Evolutionary conservation across 2,329 filamentous ascomycete species (phyloP), one percentile per base, ranked within the genome.

Genomic region (Nemania sp.): DNA sequence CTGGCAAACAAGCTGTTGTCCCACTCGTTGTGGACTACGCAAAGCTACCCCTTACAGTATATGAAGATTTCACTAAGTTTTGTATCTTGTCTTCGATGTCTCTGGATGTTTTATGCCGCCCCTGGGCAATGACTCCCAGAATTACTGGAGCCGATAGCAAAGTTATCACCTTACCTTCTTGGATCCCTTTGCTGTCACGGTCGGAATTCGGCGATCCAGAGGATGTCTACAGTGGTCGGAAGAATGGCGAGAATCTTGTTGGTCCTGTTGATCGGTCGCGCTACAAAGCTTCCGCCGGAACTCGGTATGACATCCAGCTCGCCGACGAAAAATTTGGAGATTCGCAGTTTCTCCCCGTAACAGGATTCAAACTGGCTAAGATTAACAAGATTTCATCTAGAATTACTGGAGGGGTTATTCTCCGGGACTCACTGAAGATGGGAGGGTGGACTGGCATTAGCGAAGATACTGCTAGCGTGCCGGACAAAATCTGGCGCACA

Each of bases 21-120:
- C 3, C 11, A 43, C 40, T 42, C 18, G 6, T 37, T 29, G 40
- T 17, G 18, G 4, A 54, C n/a, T 54, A 54, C 13, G 17, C 35
- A 9, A 46, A 49, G 17, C 15, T 45, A 25, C 56, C 52, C 1
- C 45, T 60, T 17, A 39, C 35, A 11, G 62, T 69, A 1, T 70
- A 69, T 43, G 59, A 55, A 3, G 53, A 63, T 13, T 70, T 69
- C 17, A 49, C 69, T 1, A 20, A 57, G 18, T 68, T 60, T 40
- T 50, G 59, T 6, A 53, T 65, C 5, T 11, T 37, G 5, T 59
- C 46, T 3, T 65, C 56, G 3, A 46, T 46, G 3, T 65, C 64
- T 1, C 49, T 71, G 1, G 69, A 71, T 45, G 69, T 71, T 15
- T 52, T 71, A 11, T 70, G 66, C 37, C 64, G 66, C 1, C 64